Evolutionary conservation across 169 alveolate species (phyloP), one percentile per base, ranked within the genome.

Genomic region (Theileria sp.): DNA sequence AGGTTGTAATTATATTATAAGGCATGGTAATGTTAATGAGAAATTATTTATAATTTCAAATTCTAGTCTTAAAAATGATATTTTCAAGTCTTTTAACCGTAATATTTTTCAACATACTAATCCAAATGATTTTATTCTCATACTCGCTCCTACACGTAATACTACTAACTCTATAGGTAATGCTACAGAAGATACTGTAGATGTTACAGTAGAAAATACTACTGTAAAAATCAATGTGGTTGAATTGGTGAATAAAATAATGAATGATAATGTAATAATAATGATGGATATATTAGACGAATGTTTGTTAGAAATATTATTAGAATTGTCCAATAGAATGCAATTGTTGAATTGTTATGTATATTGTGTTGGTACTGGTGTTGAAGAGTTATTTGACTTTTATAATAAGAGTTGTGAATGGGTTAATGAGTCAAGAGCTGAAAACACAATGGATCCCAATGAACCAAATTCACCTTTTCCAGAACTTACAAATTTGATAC

Each of bases 351-450:
- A 62, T 17, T 56, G 44, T 10, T 77, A 28, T n/a, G 62, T 83
- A 10, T 83, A 83, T 21, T 79, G 68, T 19, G n/a, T 83, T 15
- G 89, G 89, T 4, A 54, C 28, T 26, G 81, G 89, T 15, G 72
- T 83, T 79, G 70, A 60, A 12, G 82, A 83, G 23, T 13, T 77
- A 19, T 44, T 83, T 60, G 79, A 30, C 78, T 77, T 32, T 36
- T 50, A 75, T 19, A 81, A 83, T 32, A 83, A 83, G 81, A 76
- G 89, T 70, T 75, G 82, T 19, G 89, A 83, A 19, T 83, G 89
- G 89, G 85, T 77, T 7, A 38, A 25, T 12, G 38, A n/a, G 58
- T 17, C 69, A 23, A 21, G 84, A 25, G 75, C 84, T 0, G 84
- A 75, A 44, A 8, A 21, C n/a, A 73, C 87, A 17, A 73, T 77